These are phyloP conservation scores for Hygrophorus russula DNA, from an alignment of 768 basidiomycete genomes.

Conservation along the genomic window DNA sequence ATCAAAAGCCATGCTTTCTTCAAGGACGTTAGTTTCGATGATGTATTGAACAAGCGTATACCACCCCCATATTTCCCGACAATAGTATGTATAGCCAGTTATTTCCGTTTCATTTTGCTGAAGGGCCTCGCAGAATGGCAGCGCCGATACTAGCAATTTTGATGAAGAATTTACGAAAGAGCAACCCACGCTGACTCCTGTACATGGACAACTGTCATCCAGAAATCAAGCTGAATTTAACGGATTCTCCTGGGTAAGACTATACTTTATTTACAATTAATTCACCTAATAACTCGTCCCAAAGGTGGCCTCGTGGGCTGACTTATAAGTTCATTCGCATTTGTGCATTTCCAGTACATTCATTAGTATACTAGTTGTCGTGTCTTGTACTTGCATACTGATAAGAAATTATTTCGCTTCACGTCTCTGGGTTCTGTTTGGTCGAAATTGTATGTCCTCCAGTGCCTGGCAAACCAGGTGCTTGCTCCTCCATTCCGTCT, in stretches of 20 bases:
- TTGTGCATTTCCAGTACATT: conserved; percentile 8
- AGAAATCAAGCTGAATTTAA: conserved; percentile 94
- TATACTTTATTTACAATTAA: not conserved
- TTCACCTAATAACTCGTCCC: conserved; percentile 4
- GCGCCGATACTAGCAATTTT: conserved; percentile 86
- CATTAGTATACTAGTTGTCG: conserved; percentile 12
- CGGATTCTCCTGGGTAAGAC: conserved; percentile 86
- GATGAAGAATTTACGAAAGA: conserved; percentile 96
- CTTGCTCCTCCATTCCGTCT: conserved; percentile 22
- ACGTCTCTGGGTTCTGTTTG: conserved; percentile 11
- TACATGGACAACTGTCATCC: conserved; percentile 84
- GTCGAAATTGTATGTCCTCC: conserved; percentile 50
- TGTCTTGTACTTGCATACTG: conserved; percentile 28
- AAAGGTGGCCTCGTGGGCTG: conserved; percentile 49
- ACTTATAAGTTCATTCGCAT: conserved; percentile 26
- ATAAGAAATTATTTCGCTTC: conserved; percentile 13
- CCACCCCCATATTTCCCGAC: conserved; percentile 96
- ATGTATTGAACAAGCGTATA: conserved; percentile 94
- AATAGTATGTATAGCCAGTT: conserved; percentile 46
- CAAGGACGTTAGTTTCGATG: conserved; percentile 95
- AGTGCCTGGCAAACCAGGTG: conserved; percentile 51
- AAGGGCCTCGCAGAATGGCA: conserved; percentile 48
- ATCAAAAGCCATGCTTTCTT: conserved; percentile 98
- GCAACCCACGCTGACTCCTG: conserved; percentile 94
- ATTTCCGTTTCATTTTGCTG: conserved; percentile 4